Percentiles rank a stretch among this genome's conserved stretches.
Evolutionary conservation across 305 asterid genomes (phyloP).

Genomic region (Striga hermonthica): DNA sequence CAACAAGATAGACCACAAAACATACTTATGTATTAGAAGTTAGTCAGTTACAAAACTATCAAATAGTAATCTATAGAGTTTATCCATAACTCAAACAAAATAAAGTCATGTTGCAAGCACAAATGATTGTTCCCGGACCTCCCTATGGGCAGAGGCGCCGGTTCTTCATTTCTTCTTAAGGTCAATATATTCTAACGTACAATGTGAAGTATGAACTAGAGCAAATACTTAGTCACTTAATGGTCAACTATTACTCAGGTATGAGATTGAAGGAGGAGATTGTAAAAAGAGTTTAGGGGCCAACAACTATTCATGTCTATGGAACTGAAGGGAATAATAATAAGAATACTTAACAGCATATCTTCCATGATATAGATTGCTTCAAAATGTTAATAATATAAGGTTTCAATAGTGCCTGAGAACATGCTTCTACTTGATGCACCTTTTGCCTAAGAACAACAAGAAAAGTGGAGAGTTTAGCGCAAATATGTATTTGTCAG

Average conservation of each 20-base stretch:
- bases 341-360: not conserved
- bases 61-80: not conserved
- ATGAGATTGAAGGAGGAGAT: no score
- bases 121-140: not conserved
- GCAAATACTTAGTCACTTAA: not conserved
- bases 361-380: not conserved
- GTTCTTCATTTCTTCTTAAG: not conserved
- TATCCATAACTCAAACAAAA: not conserved
- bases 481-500: not conserved
- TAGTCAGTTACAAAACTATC: not conserved
- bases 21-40: not conserved
- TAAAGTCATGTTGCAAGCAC: not conserved
- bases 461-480: not conserved
- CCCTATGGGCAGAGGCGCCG: not conserved
- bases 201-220: not conserved
- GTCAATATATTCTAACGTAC: not conserved
- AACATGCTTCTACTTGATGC: conserved; percentile 1
- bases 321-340: not conserved
- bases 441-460: not conserved
- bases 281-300: no score
- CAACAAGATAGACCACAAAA: not conserved
- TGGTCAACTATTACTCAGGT: not conserved
- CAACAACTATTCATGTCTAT: no score
- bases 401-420: not conserved
- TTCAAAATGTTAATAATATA: not conserved